Conservation (phyloP, 208 protist species). For the Angomonas desouzai region DNA sequence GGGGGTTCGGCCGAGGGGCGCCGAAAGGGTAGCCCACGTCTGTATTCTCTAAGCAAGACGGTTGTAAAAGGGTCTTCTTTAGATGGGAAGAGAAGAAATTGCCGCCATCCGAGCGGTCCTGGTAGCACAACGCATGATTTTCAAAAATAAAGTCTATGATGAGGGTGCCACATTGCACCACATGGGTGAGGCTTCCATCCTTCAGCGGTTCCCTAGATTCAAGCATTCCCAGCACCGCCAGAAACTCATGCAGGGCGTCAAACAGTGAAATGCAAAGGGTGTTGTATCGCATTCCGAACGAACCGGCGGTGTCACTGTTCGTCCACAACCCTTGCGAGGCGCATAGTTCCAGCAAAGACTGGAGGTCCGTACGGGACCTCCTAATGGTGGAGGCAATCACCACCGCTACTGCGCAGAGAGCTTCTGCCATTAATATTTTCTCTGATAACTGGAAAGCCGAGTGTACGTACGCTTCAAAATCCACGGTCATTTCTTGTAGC, state of each 20-base stretch:
- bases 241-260: background rate
- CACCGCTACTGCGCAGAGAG: conserved; percentile 52
- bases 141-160: conserved; percentile 59
- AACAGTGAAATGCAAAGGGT: background rate
- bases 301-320: conserved; percentile 19
- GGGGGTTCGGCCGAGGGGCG: conserved; percentile 24
- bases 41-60: conserved; percentile 40
- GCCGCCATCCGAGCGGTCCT: conserved; percentile 14
- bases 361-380: conserved; percentile 50
- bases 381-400: conserved; percentile 53
- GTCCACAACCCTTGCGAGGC: conserved; percentile 48
- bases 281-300: background rate
- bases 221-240: background rate
- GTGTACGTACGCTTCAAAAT: conserved; percentile 28
- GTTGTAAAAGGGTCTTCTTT: conserved; percentile 52
- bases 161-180: conserved; percentile 55
- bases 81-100: conserved; percentile 34
- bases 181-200: conserved; percentile 11
- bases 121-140: conserved; percentile 23
- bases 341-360: background rate
- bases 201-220: background rate
- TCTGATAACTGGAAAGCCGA: conserved; percentile 40
- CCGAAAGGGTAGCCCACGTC: conserved; percentile 78
- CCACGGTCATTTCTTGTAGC: conserved; percentile 34
- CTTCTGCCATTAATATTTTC: conserved; percentile 57